These are phyloP conservation scores for Monosporozyma aerobia DNA, from an alignment of 805 yeast genomes.

Conservation along the genomic window DNA sequence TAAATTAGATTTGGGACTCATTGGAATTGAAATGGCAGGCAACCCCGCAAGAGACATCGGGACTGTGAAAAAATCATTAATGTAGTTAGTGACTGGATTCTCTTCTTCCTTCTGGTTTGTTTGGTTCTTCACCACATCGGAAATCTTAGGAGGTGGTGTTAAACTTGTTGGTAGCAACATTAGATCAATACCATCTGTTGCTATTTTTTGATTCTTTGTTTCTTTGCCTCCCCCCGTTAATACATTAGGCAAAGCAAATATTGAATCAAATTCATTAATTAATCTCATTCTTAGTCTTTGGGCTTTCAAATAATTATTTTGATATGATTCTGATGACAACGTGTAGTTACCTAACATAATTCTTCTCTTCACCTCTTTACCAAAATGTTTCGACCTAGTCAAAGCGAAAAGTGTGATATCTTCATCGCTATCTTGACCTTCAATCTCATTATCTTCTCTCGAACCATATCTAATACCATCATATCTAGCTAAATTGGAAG, in stretches of 20 bases:
- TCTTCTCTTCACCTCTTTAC: conserved; percentile 75
- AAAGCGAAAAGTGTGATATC: conserved; percentile 37
- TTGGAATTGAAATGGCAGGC: conserved; percentile 78
- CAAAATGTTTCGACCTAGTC: conserved; percentile 58
- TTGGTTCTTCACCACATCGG: conserved; percentile 26
- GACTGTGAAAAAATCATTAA: conserved; percentile 77
- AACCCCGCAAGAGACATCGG: conserved; percentile 90
- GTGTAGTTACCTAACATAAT: conserved; percentile 81
- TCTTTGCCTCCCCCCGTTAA: conserved; percentile 14
- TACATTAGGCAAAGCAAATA: conserved; percentile 48
- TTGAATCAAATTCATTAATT: conserved; percentile 53
- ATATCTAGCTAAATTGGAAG: conserved; percentile 80
- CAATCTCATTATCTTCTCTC: conserved; percentile 28
- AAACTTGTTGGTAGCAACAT: conserved; percentile 67
- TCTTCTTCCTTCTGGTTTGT: conserved; percentile 7
- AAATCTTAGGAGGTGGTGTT: conserved; percentile 43
- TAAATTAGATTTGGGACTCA: conserved; percentile 29
- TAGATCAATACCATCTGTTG: conserved; percentile 49
- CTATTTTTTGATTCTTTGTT: conserved; percentile 4
- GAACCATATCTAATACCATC: conserved; percentile 86
- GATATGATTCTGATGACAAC: conserved; percentile 59
- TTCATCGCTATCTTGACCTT: conserved; percentile 1
- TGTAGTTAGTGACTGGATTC: conserved; percentile 51
- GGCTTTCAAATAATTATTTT: conserved; percentile 71
- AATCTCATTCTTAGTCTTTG: conserved; percentile 52